phyloP scores from a whole-genome alignment of 768 basidiomycete species.

The Roridomyces roridus region DNA sequence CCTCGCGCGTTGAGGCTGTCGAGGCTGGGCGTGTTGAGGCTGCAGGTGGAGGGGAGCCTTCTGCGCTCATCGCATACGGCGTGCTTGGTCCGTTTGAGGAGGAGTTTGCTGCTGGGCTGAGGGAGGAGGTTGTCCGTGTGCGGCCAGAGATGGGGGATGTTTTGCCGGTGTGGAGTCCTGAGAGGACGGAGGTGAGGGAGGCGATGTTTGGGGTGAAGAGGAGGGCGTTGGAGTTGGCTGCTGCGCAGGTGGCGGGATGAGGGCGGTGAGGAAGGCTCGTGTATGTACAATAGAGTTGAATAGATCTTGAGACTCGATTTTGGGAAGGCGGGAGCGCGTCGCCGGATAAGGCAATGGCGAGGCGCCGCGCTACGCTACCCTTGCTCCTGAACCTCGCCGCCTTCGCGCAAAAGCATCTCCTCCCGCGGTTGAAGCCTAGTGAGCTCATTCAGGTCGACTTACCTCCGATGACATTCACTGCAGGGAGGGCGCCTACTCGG shows the following conservation, averaged over 20 bases:
- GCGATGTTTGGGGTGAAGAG: constrained; percentile 14
- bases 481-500: no score
- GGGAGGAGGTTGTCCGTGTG: constrained; percentile 9
- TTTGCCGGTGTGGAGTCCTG: constrained; percentile 14
- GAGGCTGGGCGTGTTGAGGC: not conserved
- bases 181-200: constrained; percentile 11
- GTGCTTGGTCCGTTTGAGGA: constrained; percentile 18
- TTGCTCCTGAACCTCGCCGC: no score
- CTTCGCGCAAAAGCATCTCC: no score
- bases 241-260: not conserved
- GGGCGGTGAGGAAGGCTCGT: no score
- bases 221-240: constrained; percentile 8
- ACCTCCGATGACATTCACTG: no score
- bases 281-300: no score
- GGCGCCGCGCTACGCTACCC: no score
- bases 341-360: no score
- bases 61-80: constrained; percentile 14
- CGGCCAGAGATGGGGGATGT: constrained; percentile 13
- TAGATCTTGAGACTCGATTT: no score
- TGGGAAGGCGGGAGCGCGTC: no score
- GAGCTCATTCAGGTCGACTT: no score
- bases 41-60: not conserved
- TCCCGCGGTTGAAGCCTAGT: no score
- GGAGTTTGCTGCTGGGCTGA: constrained; percentile 7
- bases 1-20: constrained; percentile 26